Evolutionary conservation across 768 basidiomycete genomes (phyloP).

Genomic region (Termitomyces sp.): DNA sequence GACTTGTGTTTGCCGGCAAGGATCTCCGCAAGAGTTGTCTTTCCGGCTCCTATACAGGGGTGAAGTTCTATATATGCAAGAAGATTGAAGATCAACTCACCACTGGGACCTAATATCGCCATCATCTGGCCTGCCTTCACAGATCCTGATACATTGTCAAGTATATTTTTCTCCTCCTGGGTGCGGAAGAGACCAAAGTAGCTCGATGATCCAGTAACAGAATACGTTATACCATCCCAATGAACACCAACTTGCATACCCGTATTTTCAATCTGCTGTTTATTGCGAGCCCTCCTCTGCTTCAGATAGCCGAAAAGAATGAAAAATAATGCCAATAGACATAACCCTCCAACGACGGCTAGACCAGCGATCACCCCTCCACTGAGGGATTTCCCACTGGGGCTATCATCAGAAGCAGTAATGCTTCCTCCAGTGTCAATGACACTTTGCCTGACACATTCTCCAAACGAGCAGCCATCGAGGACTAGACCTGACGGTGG

Average conservation of each 20-base stretch:
- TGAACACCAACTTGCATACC: slow-evolving; percentile 58
- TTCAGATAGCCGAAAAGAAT: slow-evolving; percentile 57
- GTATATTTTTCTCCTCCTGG: slow-evolving; percentile 58
- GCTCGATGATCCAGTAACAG: slow-evolving; percentile 35
- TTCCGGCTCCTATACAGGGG: slow-evolving; percentile 62
- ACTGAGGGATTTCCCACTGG: slow-evolving; percentile 46
- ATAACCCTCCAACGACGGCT: slow-evolving; percentile 72
- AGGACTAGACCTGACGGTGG: slow-evolving; percentile 71
- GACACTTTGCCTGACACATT: slow-evolving; percentile 81
- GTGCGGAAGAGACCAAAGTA: slow-evolving; percentile 11
- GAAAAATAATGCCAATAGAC: slow-evolving; percentile 54
- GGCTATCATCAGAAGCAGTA: slow-evolving; percentile 22
- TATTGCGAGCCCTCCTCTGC: slow-evolving; percentile 60
- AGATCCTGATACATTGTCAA: slow-evolving; percentile 66
- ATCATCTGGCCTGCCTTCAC: slow-evolving; percentile 83
- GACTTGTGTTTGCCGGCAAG: slow-evolving; percentile 81
- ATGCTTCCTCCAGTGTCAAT: slow-evolving; percentile 53
- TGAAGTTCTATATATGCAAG: not conserved
- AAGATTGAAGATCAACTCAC: slow-evolving; percentile 30
- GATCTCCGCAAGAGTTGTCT: slow-evolving; percentile 89
- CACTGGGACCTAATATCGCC: slow-evolving; percentile 91
- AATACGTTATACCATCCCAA: slow-evolving; percentile 70
- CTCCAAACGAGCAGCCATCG: slow-evolving; percentile 77
- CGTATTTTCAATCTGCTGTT: slow-evolving; percentile 31
- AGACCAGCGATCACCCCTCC: slow-evolving; percentile 90